Percentiles rank a stretch among this genome's conserved stretches.
Evolutionary conservation across 192 early-diverging fungal genomes (phyloP).

Genomic region (Allomyces javanicus): DNA sequence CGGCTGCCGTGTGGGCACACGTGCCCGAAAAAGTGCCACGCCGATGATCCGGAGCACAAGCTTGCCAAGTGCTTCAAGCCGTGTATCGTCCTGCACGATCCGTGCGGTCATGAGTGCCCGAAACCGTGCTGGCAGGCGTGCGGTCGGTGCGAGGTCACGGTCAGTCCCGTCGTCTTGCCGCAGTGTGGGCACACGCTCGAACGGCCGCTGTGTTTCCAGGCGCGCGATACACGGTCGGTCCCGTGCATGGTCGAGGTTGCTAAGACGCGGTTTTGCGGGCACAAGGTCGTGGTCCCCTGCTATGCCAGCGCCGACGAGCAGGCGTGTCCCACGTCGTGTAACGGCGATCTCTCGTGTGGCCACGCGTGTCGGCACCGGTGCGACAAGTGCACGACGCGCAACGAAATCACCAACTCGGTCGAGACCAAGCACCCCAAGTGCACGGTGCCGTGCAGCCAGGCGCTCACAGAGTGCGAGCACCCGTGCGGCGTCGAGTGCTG

Average conservation of each 20-base stretch:
- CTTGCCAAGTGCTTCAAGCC: constrained; percentile 5
- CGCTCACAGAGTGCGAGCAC: background rate
- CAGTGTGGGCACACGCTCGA: constrained; percentile 9
- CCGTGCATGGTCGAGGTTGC: constrained; percentile 7
- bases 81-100: constrained; percentile 7
- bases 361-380: constrained; percentile 9
- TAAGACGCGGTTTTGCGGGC: constrained; percentile 8
- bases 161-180: background rate
- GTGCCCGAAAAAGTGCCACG: constrained; percentile 15
- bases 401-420: background rate
- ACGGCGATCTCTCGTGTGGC: constrained; percentile 9
- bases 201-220: constrained; percentile 2
- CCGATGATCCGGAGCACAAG: constrained; percentile 12
- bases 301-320: constrained; percentile 3
- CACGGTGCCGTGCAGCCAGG: background rate
- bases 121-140: constrained; percentile 11
- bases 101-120: constrained; percentile 13
- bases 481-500: background rate
- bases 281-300: constrained; percentile 9
- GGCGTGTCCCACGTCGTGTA: background rate
- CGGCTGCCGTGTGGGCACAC: constrained; percentile 15
- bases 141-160: constrained; percentile 4
- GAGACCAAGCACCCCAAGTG: background rate
- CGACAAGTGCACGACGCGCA: background rate
- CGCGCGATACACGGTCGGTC: background rate